Percentiles rank a stretch among this genome's conserved stretches.
phyloP scores from a whole-genome alignment of 768 basidiomycete genomes.

The Boletus insuetus region DNA sequence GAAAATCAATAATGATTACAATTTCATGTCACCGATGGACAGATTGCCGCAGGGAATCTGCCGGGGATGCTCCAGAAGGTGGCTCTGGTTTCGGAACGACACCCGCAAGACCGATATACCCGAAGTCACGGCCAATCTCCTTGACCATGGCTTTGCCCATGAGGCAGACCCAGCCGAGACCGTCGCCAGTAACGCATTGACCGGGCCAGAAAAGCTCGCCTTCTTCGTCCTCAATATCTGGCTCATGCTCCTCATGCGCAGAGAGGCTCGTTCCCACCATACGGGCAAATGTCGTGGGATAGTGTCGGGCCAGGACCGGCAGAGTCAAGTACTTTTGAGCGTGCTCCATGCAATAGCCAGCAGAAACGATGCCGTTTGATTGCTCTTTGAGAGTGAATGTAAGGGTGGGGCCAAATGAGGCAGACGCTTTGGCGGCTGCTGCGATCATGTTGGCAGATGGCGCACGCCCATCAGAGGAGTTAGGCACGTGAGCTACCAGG shows the following conservation, averaged over 20 bases:
- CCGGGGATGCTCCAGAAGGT: constrained; percentile 28
- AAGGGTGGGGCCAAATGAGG: constrained; percentile 27
- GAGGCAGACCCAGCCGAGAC: constrained; percentile 82
- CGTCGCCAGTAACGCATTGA: constrained; percentile 68
- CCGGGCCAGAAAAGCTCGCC: constrained; percentile 86
- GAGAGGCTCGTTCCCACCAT: constrained; percentile 64
- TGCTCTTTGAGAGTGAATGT: constrained; percentile 29
- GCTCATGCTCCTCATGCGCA: constrained; percentile 69
- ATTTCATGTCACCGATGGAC: constrained; percentile 29
- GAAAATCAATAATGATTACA: constrained; percentile 21
- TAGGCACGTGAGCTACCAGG: constrained; percentile 27
- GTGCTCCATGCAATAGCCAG: constrained; percentile 41
- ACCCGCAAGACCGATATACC: constrained; percentile 68
- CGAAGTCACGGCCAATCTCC: constrained; percentile 74
- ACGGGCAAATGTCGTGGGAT: constrained; percentile 73
- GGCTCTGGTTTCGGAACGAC: constrained; percentile 68
- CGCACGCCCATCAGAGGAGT: constrained; percentile 29
- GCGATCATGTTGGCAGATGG: constrained; percentile 28
- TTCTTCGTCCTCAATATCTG: constrained; percentile 82
- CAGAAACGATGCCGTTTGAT: constrained; percentile 39
- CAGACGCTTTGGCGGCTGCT: constrained; percentile 31
- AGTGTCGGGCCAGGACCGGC: constrained; percentile 65
- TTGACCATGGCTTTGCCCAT: constrained; percentile 86
- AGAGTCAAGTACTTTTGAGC: constrained; percentile 60
- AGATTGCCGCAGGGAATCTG: constrained; percentile 32